These are phyloP conservation scores for Eimeria falciformis DNA, from an alignment of 169 alveolate genomes.

Conservation along the genomic window DNA sequence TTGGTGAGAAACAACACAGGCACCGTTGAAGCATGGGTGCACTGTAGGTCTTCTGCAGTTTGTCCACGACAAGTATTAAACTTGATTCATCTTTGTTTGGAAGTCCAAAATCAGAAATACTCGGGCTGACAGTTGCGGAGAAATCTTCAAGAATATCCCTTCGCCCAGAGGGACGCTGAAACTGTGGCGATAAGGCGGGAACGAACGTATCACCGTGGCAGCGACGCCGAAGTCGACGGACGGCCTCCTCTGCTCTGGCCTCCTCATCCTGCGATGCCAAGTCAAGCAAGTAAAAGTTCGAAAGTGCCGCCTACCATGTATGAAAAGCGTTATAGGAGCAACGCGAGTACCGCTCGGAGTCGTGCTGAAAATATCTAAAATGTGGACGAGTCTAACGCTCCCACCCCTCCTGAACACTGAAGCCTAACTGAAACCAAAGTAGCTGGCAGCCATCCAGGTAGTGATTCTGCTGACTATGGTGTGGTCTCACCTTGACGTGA, in stretches of 20 bases:
- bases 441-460: too few species aligned
- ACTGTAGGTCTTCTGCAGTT: conserved; percentile 46
- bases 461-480: too few species aligned
- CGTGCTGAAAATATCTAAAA: too few species aligned
- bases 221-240: conserved; percentile 48
- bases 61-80: conserved; percentile 35
- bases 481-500: too few species aligned
- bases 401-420: too few species aligned
- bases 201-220: neutral
- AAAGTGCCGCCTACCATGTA: too few species aligned
- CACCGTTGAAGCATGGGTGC: conserved; percentile 42
- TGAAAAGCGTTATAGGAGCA: too few species aligned
- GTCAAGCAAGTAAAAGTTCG: too few species aligned
- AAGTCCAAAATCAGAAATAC: neutral
- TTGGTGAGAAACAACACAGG: conserved; percentile 39
- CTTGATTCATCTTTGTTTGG: neutral
- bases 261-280: conserved; percentile 38
- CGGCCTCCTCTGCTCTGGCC: conserved; percentile 19
- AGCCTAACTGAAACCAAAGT: too few species aligned
- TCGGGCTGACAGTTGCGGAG: neutral
- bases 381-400: too few species aligned
- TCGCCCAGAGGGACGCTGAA: neutral
- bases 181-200: neutral
- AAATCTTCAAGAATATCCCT: neutral
- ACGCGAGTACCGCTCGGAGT: too few species aligned